Evolutionary conservation across 192 early-diverging fungal species (phyloP).

Genomic region (Dispira parvispora): DNA sequence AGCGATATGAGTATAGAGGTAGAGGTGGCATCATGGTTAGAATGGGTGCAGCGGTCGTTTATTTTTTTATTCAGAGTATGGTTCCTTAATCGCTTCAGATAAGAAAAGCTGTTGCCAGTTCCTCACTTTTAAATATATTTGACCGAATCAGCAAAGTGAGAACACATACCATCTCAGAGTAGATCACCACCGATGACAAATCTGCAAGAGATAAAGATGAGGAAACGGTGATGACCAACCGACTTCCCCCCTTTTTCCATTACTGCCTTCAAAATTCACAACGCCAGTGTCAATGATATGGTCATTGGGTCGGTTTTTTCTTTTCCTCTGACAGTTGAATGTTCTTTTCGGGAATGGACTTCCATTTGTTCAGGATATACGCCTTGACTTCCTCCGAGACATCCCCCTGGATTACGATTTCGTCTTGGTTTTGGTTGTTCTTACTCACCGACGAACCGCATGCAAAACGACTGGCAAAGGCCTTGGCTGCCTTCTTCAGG

Average conservation of each 20-base stretch:
- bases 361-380: constrained; percentile 61
- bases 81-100: too few species aligned
- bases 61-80: too few species aligned
- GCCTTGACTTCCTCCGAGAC: constrained; percentile 77
- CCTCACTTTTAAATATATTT: too few species aligned
- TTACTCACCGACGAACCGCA: constrained; percentile 87
- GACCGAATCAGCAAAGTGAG: neutral
- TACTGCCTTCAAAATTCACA: neutral
- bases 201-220: neutral
- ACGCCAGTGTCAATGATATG: neutral
- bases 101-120: too few species aligned
- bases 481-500: constrained; percentile 91
- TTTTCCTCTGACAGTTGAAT: constrained; percentile 6
- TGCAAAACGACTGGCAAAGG: constrained; percentile 91
- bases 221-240: neutral
- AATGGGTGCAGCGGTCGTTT: too few species aligned
- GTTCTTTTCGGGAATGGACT: constrained; percentile 26
- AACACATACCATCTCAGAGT: constrained; percentile 1
- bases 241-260: neutral
- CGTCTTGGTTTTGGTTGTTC: constrained; percentile 80
- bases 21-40: too few species aligned
- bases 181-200: constrained; percentile 1
- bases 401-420: constrained; percentile 96
- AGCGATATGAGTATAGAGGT: too few species aligned
- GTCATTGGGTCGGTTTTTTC: neutral